Evolutionary conservation across 202 grass and related monocot species (phyloP).

Genomic region (Schoenoplectus triqueter): DNA sequence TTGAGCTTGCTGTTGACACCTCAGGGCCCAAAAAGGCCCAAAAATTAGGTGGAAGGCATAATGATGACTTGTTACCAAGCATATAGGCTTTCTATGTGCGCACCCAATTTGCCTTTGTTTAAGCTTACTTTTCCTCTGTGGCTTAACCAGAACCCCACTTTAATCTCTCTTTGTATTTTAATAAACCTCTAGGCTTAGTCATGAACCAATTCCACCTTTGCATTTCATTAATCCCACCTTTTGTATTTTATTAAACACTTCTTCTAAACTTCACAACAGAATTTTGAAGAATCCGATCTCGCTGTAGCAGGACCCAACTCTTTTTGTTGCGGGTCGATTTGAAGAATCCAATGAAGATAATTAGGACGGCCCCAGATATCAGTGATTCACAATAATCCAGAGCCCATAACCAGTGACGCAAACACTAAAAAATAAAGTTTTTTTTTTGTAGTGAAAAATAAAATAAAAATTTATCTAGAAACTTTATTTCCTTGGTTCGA

Average conservation of each 20-base stretch:
- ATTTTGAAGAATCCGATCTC: slow-evolving; percentile 23
- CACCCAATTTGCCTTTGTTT: slow-evolving; percentile 41
- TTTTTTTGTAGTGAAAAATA: too few species aligned
- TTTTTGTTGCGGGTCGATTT: background rate
- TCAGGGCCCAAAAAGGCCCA: slow-evolving; percentile 15
- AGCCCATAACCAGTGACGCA: too few species aligned
- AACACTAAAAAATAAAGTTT: too few species aligned
- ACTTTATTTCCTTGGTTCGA: too few species aligned
- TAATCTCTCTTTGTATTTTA: slow-evolving; percentile 46
- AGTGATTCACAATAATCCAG: slow-evolving; percentile 55
- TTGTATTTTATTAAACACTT: background rate
- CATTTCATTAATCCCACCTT: background rate
- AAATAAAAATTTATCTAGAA: too few species aligned
- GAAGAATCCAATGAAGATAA: background rate
- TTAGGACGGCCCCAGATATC: background rate
- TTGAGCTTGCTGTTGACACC: background rate
- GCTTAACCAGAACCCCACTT: slow-evolving; percentile 33
- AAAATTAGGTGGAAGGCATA: slow-evolving; percentile 17
- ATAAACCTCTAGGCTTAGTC: slow-evolving; percentile 48
- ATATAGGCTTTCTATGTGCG: background rate
- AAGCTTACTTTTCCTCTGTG: slow-evolving; percentile 50
- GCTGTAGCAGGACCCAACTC: background rate
- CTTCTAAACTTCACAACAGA: slow-evolving; percentile 36
- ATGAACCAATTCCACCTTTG: slow-evolving; percentile 52
- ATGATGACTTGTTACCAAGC: slow-evolving; percentile 4